These are phyloP conservation scores for Phoma sp. DNA, from an alignment of 2,329 filamentous ascomycete genomes.

Conservation along the genomic window DNA sequence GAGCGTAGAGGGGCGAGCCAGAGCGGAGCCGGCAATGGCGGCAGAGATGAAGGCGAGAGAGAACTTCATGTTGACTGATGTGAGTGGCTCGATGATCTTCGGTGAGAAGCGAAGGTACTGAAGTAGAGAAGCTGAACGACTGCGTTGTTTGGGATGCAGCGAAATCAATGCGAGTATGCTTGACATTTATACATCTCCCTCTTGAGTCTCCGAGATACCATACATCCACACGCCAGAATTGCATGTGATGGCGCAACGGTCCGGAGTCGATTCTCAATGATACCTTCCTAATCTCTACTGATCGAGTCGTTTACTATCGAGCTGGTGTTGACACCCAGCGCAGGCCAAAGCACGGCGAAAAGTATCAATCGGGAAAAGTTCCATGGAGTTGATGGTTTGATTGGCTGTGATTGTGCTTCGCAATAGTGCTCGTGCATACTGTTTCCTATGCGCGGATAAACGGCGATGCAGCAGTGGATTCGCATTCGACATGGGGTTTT, in stretches of 20 bases:
- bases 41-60: slow-evolving; percentile 16
- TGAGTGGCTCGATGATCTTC: neutral
- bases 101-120: neutral
- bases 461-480: neutral
- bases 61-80: slow-evolving; percentile 22
- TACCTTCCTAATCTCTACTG: slow-evolving; percentile 16
- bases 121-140: neutral
- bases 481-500: neutral
- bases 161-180: neutral
- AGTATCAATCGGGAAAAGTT: neutral
- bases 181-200: slow-evolving; percentile 3
- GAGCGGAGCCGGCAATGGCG: slow-evolving; percentile 18
- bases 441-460: neutral
- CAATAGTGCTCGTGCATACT: neutral
- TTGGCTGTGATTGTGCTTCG: neutral
- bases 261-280: neutral
- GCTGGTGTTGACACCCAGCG: neutral
- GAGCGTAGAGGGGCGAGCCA: slow-evolving; percentile 23
- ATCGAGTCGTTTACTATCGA: neutral
- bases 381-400: neutral
- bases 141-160: neutral
- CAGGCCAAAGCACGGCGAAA: neutral
- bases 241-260: neutral
- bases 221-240: neutral
- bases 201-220: neutral